These are phyloP conservation scores for Stephanodiscus triporus DNA, from an alignment of 108 stramenopile genomes.

Conservation along the genomic window DNA sequence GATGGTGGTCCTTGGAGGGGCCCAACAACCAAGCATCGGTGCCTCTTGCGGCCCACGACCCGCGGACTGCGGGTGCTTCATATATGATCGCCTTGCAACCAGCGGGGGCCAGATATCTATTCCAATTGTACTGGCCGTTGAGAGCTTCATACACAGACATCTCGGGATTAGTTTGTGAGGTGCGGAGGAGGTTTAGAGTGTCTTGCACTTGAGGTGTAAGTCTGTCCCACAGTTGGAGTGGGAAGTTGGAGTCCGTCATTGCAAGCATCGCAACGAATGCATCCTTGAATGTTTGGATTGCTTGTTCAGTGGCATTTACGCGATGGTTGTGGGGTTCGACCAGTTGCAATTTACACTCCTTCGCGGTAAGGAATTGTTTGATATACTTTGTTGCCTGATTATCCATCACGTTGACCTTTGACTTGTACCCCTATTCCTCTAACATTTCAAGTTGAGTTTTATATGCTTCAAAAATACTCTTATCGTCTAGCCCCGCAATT, in stretches of 20 bases:
- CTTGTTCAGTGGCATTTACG: slow-evolving; percentile 46
- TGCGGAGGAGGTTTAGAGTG: no score
- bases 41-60: slow-evolving; percentile 20
- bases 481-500: background rate
- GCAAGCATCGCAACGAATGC: slow-evolving; percentile 42
- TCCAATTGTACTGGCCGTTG: no score
- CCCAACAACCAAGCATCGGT: slow-evolving; percentile 33
- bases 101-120: no score
- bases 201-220: slow-evolving; percentile 36
- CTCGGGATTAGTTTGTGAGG: no score
- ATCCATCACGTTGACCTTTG: slow-evolving; percentile 1
- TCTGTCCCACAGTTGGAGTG: slow-evolving; percentile 36
- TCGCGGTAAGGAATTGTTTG: background rate
- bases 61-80: background rate
- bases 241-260: slow-evolving; percentile 31
- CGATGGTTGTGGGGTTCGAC: slow-evolving; percentile 22
- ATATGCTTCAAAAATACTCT: background rate
- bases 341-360: background rate
- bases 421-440: background rate
- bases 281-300: slow-evolving; percentile 52
- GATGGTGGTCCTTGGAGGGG: slow-evolving; percentile 20
- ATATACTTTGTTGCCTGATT: background rate
- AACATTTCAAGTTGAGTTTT: background rate
- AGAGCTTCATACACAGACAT: no score
- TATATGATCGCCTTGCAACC: no score